Conservation (phyloP, 1,284 basidiomycete genomes). For the Heterobasidion occidentale region DNA sequence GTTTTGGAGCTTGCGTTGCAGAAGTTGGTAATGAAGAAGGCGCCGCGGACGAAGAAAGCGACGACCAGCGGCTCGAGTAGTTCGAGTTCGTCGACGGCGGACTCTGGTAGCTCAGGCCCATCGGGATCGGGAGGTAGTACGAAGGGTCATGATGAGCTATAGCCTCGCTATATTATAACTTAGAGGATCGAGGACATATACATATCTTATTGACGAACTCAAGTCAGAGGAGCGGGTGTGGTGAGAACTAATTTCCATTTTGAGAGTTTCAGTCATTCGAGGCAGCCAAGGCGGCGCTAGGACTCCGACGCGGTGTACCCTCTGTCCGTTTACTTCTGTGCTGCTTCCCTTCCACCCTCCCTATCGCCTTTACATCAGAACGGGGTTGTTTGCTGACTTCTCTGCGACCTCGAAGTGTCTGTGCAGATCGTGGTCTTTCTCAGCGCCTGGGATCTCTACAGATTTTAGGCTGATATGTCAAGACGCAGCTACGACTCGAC, state of each 20-base stretch:
- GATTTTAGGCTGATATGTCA: slow-evolving; percentile 35
- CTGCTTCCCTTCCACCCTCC: too few species aligned
- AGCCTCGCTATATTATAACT: slow-evolving; percentile 2
- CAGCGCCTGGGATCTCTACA: neutral
- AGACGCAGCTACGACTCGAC: slow-evolving; percentile 57
- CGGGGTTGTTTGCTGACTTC: neutral
- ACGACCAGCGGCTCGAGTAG: slow-evolving; percentile 15
- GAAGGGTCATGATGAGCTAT: slow-evolving; percentile 20
- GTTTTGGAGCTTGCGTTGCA: slow-evolving; percentile 69
- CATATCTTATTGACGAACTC: too few species aligned
- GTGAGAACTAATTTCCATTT: too few species aligned
- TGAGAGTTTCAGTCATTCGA: too few species aligned
- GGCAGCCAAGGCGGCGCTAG: too few species aligned
- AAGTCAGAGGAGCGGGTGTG: too few species aligned
- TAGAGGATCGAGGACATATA: neutral
- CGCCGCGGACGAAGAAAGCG: slow-evolving; percentile 47
- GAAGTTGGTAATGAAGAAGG: slow-evolving; percentile 58
- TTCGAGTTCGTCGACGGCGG: slow-evolving; percentile 3
- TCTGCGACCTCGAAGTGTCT: too few species aligned
- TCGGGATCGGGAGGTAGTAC: neutral
- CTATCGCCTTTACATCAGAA: too few species aligned
- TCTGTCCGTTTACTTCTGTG: too few species aligned
- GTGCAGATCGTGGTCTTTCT: neutral
- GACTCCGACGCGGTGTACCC: too few species aligned
- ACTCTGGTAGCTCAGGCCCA: neutral